Evolutionary conservation across 129 eudicot species (phyloP).

Genomic region (Artemisia argyi): DNA sequence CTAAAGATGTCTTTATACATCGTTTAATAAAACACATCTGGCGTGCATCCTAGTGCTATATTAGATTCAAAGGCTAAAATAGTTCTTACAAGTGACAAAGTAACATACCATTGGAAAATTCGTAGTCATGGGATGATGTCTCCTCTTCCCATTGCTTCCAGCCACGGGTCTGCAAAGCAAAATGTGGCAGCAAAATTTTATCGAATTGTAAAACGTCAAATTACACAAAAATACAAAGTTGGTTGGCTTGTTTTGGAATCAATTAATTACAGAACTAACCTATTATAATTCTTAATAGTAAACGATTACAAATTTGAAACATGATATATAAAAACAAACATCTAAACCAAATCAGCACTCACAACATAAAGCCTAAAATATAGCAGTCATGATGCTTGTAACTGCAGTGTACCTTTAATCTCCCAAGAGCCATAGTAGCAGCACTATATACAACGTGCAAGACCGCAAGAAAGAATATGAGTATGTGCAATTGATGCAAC

Average conservation of each 20-base stretch:
- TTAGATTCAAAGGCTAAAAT: neutral
- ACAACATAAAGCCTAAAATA: constrained; percentile 12
- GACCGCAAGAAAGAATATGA: constrained; percentile 83
- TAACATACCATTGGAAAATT: constrained; percentile 67
- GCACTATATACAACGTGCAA: constrained; percentile 80
- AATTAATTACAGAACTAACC: neutral
- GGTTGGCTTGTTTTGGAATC: neutral
- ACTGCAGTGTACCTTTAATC: constrained; percentile 56
- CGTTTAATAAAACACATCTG: too few relatives aligned
- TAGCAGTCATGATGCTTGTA: constrained; percentile 16
- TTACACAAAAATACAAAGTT: constrained; percentile 9
- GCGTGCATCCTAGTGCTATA: neutral
- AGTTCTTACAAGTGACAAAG: neutral
- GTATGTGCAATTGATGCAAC: constrained; percentile 86
- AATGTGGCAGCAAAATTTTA: constrained; percentile 13
- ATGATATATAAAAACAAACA: neutral
- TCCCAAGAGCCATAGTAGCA: constrained; percentile 85
- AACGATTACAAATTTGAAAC: neutral
- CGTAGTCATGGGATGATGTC: constrained; percentile 66
- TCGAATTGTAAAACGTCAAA: neutral
- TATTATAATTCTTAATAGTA: neutral
- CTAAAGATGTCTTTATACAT: too few relatives aligned
- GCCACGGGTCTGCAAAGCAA: constrained; percentile 62
- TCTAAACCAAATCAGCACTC: neutral
- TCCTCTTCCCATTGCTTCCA: constrained; percentile 93